Base-by-base conservation (phyloP, 495 filamentous ascomycete genomes). In the Penicillium flavigenum region DNA sequence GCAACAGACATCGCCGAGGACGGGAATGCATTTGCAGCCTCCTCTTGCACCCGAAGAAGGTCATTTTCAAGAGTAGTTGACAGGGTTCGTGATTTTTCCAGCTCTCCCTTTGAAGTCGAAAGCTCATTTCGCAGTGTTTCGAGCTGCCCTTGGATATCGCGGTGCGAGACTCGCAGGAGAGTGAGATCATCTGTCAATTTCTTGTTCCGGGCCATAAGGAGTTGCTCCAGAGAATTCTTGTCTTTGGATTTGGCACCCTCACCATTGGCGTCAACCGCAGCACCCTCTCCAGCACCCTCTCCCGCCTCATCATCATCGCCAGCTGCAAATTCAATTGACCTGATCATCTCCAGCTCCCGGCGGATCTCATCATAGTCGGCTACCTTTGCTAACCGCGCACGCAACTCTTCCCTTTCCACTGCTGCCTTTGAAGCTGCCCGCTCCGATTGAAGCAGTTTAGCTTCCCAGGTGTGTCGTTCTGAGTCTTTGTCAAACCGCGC, bases 291-390 rank as follows among this genome's bases (percentile, higher is more conserved):
- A 42, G 63, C 46, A 36, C 73, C 71, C 3, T 62, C 69, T 20
- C 55, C 68, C 6, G 89, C 87, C 22, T 94, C 91, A 59, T 96
- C 91, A 60, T 96, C 91, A 9, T 89, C 90, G 0, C 90, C 89
- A 0, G 92, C 34, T 38, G 34, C 86, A 65, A 98, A 96, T 68
- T 98, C 94, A 59, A 98, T 96, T 61, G 92, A 94, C 85, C 87
- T 96, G 62, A 98, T 82, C 46, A 98, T 91, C 62, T 98, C 94
- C 24, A 98, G 80, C 72, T 98, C 95, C 54, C 91, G 87, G 67
- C 94, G 96, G 45, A 98, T 87, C 58, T 97, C 92, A 36, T 96
- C 91, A 65, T 99, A 99, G 69, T 99, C 95, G 61, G 86, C 83
- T 84, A 91, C 93, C 65, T 89, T 93, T 50, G 90, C 85, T 19